Evolutionary conservation across 2,329 filamentous ascomycete genomes (phyloP).

Genomic region (Epichloe uncinata): DNA sequence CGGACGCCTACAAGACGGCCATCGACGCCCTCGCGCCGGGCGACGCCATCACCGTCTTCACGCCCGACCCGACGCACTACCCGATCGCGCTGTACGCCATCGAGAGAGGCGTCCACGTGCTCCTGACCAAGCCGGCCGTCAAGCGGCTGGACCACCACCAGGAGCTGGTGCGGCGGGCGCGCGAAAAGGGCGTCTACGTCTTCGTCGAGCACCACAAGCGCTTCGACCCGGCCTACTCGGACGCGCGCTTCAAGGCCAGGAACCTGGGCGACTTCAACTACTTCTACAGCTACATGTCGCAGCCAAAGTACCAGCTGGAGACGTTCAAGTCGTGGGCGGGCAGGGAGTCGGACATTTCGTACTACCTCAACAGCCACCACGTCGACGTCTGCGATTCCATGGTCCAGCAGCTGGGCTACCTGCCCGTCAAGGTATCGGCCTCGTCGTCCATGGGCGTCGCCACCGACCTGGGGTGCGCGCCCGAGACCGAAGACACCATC

Average conservation of each 20-base stretch:
- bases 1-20: too few species aligned
- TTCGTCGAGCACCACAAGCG: conserved; percentile 97
- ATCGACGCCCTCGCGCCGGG: conserved; percentile 68
- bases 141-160: conserved; percentile 73
- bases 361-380: conserved; percentile 94
- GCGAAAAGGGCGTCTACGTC: conserved; percentile 69
- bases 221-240: conserved; percentile 83
- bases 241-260: conserved; percentile 65
- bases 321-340: conserved; percentile 94
- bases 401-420: conserved; percentile 59
- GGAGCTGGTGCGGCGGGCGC: conserved; percentile 56
- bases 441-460: conserved; percentile 69
- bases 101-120: conserved; percentile 73
- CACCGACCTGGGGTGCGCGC: conserved; percentile 61
- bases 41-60: conserved; percentile 92
- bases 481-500: conserved; percentile 84
- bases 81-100: conserved; percentile 89
- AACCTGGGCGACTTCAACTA: conserved; percentile 91
- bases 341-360: conserved; percentile 82
- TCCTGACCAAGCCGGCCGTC: conserved; percentile 89
- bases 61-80: conserved; percentile 83
- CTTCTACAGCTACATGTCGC: conserved; percentile 94
- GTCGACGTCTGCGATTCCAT: conserved; percentile 87
- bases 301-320: conserved; percentile 81
- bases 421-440: conserved; percentile 66